Evolutionary conservation across 1,284 basidiomycete genomes (phyloP).

Genomic region (Neotropicomus parvogracilis): DNA sequence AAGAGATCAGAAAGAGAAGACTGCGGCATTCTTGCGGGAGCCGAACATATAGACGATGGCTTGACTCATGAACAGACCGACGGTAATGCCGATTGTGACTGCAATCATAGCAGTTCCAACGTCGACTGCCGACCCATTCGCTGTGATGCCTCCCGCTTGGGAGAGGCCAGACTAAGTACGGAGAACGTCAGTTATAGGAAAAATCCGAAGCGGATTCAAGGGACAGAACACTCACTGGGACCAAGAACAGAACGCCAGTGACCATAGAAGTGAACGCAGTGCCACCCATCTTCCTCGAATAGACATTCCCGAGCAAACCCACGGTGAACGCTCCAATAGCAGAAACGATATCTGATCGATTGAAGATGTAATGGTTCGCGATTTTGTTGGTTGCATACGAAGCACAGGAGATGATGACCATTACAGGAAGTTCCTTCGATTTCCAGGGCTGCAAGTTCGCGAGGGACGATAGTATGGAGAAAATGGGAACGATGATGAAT

Average conservation of each 20-base stretch:
- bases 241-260: conserved; percentile 80
- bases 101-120: conserved; percentile 83
- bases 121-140: conserved; percentile 65
- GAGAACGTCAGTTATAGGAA: conserved; percentile 9
- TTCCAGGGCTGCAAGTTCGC: conserved; percentile 74
- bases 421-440: conserved; percentile 71
- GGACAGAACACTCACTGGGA: conserved; percentile 55
- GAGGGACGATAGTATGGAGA: conserved; percentile 71
- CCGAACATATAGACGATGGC: conserved; percentile 86
- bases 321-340: conserved; percentile 87
- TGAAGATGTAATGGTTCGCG: conserved; percentile 82
- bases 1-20: conserved; percentile 68
- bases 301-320: conserved; percentile 77
- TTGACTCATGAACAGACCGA: conserved; percentile 86
- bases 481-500: conserved; percentile 79
- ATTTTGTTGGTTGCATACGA: conserved; percentile 76
- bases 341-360: conserved; percentile 79
- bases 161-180: conserved; percentile 72
- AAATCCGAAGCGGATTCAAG: background rate
- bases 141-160: conserved; percentile 78
- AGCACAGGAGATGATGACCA: conserved; percentile 82
- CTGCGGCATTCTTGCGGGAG: conserved; percentile 73
- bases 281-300: conserved; percentile 82
- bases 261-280: conserved; percentile 90
- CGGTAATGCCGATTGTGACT: conserved; percentile 87